A percentile compares a stretch with the other conserved stretches of the same genome.
Evolutionary conservation across 176 grass and related monocot genomes (phyloP).

Genomic region (Oryza officinalis): DNA sequence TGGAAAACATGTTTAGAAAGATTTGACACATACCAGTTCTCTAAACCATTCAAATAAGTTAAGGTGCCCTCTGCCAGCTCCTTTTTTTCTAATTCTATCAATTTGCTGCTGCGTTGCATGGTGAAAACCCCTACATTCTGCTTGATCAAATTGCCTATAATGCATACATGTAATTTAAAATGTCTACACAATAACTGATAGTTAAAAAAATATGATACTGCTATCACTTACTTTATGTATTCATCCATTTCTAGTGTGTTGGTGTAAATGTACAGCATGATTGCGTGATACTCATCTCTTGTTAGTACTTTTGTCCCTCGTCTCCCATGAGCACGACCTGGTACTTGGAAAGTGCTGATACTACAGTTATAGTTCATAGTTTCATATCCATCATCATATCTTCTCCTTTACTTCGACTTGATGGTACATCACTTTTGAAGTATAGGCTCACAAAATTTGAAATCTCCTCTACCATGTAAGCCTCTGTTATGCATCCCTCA

Average conservation of each 20-base stretch:
- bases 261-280: neutral
- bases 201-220: too few relatives aligned
- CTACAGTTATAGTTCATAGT: neutral
- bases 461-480: neutral
- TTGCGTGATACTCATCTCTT: neutral
- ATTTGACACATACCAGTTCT: neutral
- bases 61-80: neutral
- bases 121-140: neutral
- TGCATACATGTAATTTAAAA: too few relatives aligned
- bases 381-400: slow-evolving; percentile 17
- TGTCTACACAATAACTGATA: too few relatives aligned
- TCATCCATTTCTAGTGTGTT: neutral
- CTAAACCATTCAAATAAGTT: slow-evolving; percentile 21
- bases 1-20: too few relatives aligned
- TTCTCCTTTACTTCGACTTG: neutral
- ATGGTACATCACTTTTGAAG: too few relatives aligned
- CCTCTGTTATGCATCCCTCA: neutral
- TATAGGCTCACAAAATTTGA: too few relatives aligned
- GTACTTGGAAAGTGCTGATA: slow-evolving; percentile 8
- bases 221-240: neutral
- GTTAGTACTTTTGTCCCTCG: neutral
- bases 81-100: neutral
- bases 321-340: neutral
- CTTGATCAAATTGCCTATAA: neutral
- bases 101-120: neutral